These are phyloP conservation scores for Rhizoctonia solani DNA, from an alignment of 1,284 basidiomycete genomes.

Conservation along the genomic window DNA sequence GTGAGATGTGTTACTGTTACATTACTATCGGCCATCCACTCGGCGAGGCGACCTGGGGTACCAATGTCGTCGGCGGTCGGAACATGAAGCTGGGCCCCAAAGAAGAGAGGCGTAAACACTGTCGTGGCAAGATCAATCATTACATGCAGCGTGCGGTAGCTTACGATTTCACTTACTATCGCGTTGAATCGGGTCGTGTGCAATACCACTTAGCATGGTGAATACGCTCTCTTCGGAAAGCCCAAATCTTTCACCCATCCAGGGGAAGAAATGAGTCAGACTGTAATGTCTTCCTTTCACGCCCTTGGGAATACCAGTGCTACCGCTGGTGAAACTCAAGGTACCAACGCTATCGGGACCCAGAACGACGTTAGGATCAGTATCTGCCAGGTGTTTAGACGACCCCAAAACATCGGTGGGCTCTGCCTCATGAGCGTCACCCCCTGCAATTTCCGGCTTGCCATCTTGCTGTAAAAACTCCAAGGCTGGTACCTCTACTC, in stretches of 20 bases:
- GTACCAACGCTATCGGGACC: constrained; percentile 97
- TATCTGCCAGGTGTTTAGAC: constrained; percentile 60
- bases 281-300: constrained; percentile 95
- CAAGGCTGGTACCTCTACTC: constrained; percentile 92
- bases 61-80: constrained; percentile 98
- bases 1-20: constrained; percentile 96
- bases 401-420: constrained; percentile 57
- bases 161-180: constrained; percentile 74
- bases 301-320: constrained; percentile 98
- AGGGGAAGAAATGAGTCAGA: constrained; percentile 99
- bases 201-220: constrained; percentile 99
- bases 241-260: constrained; percentile 94
- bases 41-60: constrained; percentile 93
- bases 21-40: constrained; percentile 95
- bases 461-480: constrained; percentile 53
- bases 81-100: constrained; percentile 94
- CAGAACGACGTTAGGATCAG: constrained; percentile 79
- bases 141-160: not conserved
- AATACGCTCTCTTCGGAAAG: constrained; percentile 81
- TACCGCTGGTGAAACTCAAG: constrained; percentile 95
- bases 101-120: constrained; percentile 99
- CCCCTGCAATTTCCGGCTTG: constrained; percentile 69
- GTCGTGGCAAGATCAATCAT: constrained; percentile 32
- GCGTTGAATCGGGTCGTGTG: constrained; percentile 98
- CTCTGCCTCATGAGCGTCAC: constrained; percentile 48